These are phyloP conservation scores for Euphrasia arctica DNA, from an alignment of 305 asterid species.

Conservation along the genomic window DNA sequence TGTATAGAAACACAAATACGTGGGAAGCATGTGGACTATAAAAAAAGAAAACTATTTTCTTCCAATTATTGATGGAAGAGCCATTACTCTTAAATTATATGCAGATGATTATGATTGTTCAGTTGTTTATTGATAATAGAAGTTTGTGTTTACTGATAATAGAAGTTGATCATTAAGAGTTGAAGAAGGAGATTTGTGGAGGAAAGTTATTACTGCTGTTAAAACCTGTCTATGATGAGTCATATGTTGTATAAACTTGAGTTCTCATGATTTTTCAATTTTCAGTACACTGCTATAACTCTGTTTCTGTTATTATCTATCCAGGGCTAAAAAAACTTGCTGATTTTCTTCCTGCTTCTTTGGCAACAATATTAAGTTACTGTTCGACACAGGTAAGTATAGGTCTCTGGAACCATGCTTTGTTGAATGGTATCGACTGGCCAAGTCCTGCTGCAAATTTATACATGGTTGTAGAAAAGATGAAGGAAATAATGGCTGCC, in stretches of 20 bases:
- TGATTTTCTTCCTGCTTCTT: slow-evolving; percentile 95
- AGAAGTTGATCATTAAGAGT: no score
- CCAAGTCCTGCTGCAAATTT: slow-evolving; percentile 95
- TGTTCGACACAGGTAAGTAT: slow-evolving; percentile 92
- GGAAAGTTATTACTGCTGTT: no score
- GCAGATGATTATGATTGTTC: background rate
- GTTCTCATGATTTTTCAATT: no score
- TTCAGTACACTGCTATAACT: background rate
- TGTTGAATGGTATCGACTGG: slow-evolving; percentile 99
- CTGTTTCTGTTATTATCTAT: slow-evolving; percentile 11
- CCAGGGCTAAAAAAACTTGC: slow-evolving; percentile 99
- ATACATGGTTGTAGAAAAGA: slow-evolving; percentile 74
- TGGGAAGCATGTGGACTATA: no score
- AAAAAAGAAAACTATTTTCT: no score
- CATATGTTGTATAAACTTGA: no score
- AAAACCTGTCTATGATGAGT: no score
- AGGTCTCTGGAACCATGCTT: slow-evolving; percentile 94
- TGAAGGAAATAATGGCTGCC: slow-evolving; percentile 78
- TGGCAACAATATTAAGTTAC: slow-evolving; percentile 84
- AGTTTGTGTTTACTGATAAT: no score
- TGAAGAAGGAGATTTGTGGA: no score
- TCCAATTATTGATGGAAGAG: no score
- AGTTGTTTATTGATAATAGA: background rate
- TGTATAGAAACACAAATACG: no score
- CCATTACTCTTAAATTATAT: no score